phyloP scores from a whole-genome alignment of 1,284 basidiomycete genomes.

The Gymnopus androsaceus region DNA sequence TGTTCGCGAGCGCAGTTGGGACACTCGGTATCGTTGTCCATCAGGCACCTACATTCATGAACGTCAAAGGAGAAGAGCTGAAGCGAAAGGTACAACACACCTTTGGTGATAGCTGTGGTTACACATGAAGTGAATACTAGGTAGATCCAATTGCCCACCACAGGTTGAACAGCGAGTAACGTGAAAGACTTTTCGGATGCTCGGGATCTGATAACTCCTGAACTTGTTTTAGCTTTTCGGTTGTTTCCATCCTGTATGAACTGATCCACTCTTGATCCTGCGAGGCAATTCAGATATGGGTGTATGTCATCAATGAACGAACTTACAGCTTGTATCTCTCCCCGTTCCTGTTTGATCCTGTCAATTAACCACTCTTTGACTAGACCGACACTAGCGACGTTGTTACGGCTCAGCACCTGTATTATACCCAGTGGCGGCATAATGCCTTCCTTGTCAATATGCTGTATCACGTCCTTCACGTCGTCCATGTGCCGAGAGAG shows the following conservation, averaged over 20 bases:
- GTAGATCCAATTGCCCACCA: constrained; percentile 86
- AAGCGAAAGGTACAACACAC: constrained; percentile 41
- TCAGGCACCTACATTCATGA: constrained; percentile 62
- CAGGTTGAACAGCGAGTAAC: constrained; percentile 91
- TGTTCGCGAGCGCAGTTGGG: constrained; percentile 85
- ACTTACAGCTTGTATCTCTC: constrained; percentile 80
- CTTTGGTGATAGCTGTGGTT: constrained; percentile 95
- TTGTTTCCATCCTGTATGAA: constrained; percentile 87
- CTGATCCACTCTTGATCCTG: constrained; percentile 84
- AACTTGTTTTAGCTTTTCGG: constrained; percentile 81
- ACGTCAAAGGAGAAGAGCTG: background rate
- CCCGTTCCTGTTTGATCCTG: constrained; percentile 71
- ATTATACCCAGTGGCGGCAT: constrained; percentile 89
- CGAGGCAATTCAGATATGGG: constrained; percentile 5
- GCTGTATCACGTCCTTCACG: constrained; percentile 68
- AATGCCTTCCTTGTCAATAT: constrained; percentile 78
- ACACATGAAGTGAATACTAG: constrained; percentile 97
- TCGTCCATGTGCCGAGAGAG: constrained; percentile 73
- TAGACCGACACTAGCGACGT: constrained; percentile 85
- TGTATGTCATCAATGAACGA: background rate
- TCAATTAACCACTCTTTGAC: constrained; percentile 88
- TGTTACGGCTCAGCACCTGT: constrained; percentile 84
- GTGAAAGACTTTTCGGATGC: constrained; percentile 87
- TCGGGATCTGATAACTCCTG: constrained; percentile 76
- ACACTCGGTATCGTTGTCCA: constrained; percentile 87